Evolutionary conservation across 768 basidiomycete species (phyloP).

Genomic region (Hemileccinum rubropunctum): DNA sequence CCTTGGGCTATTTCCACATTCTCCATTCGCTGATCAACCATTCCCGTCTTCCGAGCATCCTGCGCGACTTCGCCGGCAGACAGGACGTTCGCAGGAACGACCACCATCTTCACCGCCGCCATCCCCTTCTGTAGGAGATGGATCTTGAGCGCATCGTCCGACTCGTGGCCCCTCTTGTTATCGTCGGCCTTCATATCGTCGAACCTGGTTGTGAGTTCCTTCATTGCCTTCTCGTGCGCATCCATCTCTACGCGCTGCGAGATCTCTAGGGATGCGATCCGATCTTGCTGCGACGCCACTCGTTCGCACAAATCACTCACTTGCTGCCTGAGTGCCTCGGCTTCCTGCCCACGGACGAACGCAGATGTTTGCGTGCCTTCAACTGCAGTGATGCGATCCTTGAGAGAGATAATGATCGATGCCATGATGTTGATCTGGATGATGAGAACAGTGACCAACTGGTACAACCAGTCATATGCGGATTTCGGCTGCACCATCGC

Average conservation of each 20-base stretch:
- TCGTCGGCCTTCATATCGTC: slow-evolving; percentile 2
- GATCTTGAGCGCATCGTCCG: slow-evolving; percentile 12
- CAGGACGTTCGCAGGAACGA: not conserved
- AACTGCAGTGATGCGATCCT: slow-evolving; percentile 14
- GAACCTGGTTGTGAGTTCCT: slow-evolving; percentile 14
- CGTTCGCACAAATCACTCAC: slow-evolving; percentile 7
- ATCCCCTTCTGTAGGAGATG: slow-evolving; percentile 15
- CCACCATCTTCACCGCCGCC: slow-evolving; percentile 3
- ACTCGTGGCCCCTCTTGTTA: not conserved
- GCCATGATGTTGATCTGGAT: slow-evolving; percentile 2
- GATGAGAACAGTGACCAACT: not conserved
- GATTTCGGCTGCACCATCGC: slow-evolving; percentile 2
- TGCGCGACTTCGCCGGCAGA: not conserved
- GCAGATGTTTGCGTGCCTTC: slow-evolving; percentile 3
- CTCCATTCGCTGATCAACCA: too few species aligned
- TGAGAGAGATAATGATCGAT: slow-evolving; percentile 14
- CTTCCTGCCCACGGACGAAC: not conserved
- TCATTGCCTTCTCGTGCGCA: slow-evolving; percentile 1
- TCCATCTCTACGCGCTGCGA: slow-evolving; percentile 6
- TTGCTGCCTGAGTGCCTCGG: slow-evolving; percentile 6
- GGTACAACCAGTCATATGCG: slow-evolving; percentile 9
- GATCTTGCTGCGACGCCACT: slow-evolving; percentile 13
- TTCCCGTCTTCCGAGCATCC: too few species aligned
- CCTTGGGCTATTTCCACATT: slow-evolving; percentile 10
- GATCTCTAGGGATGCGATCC: slow-evolving; percentile 6